These are phyloP conservation scores for Chytridium lagenaria DNA, from an alignment of 371 early-diverging fungal species.

Conservation along the genomic window DNA sequence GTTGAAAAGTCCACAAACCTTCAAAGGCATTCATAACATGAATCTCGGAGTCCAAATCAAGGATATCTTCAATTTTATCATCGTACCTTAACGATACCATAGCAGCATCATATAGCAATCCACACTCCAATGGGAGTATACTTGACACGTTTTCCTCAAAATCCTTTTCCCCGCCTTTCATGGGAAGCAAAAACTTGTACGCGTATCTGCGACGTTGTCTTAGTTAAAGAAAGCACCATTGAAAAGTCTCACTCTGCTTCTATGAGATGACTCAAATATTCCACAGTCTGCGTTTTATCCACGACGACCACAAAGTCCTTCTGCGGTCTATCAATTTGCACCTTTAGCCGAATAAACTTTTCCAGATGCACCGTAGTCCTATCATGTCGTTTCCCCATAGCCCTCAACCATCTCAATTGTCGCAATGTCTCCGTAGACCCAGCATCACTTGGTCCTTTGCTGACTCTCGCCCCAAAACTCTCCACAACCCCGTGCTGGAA, in stretches of 20 bases:
- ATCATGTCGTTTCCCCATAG: slow-evolving; percentile 28
- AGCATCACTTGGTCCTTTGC: too few relatives aligned
- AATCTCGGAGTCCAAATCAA: slow-evolving; percentile 40
- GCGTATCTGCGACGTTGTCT: slow-evolving; percentile 28
- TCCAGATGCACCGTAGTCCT: slow-evolving; percentile 34
- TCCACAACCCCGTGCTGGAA: neutral
- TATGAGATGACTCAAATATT: slow-evolving; percentile 48
- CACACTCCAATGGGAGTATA: slow-evolving; percentile 31
- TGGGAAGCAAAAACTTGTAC: slow-evolving; percentile 27
- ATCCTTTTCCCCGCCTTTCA: slow-evolving; percentile 1
- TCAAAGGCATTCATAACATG: slow-evolving; percentile 42
- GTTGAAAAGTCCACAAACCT: slow-evolving; percentile 21
- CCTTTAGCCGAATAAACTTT: slow-evolving; percentile 34
- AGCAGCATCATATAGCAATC: slow-evolving; percentile 40
- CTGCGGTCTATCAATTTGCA: slow-evolving; percentile 21
- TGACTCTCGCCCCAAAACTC: too few relatives aligned
- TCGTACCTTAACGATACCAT: slow-evolving; percentile 43
- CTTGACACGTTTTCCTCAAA: neutral
- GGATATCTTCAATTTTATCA: slow-evolving; percentile 38
- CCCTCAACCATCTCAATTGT: slow-evolving; percentile 21
- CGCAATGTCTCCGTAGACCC: neutral
- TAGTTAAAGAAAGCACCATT: neutral
- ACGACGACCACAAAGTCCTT: slow-evolving; percentile 32
- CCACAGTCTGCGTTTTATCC: slow-evolving; percentile 45
- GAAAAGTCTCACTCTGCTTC: slow-evolving; percentile 55